Evolutionary conservation across 768 basidiomycete genomes (phyloP).

Genomic region (Hemileccinum rubropunctum): DNA sequence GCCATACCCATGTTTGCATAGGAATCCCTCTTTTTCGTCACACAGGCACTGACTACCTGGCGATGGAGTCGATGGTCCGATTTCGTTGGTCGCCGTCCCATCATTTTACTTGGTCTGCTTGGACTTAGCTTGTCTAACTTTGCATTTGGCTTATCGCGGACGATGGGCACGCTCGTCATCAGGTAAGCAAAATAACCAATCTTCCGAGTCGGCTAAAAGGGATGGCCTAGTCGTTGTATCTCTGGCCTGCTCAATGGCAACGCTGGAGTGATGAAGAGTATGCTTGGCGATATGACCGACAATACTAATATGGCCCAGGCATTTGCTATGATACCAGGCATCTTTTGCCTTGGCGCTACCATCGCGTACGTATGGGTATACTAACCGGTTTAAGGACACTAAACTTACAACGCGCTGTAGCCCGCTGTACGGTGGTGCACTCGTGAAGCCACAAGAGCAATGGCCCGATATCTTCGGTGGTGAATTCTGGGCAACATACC

Average conservation of each 20-base stretch:
- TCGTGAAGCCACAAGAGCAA: constrained; percentile 52
- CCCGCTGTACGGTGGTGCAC: constrained; percentile 57
- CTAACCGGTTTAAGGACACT: no score
- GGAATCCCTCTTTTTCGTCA: constrained; percentile 62
- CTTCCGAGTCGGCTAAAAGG: neutral
- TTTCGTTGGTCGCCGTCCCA: constrained; percentile 57
- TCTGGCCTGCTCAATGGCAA: constrained; percentile 40
- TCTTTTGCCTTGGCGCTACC: constrained; percentile 1
- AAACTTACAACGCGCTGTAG: constrained; percentile 26
- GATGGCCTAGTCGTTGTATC: constrained; percentile 30
- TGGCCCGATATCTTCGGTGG: constrained; percentile 49
- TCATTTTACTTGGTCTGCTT: constrained; percentile 53
- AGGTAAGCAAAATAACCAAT: constrained; percentile 35
- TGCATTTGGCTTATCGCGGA: constrained; percentile 59
- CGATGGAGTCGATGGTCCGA: constrained; percentile 67
- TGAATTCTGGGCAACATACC: constrained; percentile 33
- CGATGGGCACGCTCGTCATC: constrained; percentile 50
- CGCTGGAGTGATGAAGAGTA: constrained; percentile 63
- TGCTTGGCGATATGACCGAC: constrained; percentile 61
- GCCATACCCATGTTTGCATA: constrained; percentile 17
- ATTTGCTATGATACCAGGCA: constrained; percentile 22
- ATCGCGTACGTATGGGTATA: constrained; percentile 1
- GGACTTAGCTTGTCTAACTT: constrained; percentile 53
- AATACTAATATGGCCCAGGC: constrained; percentile 35
- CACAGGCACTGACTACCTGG: constrained; percentile 55